Percentiles rank a stretch among this genome's conserved stretches.
Conservation (phyloP, 192 early-diverging fungal species). For the Podila horticola region DNA sequence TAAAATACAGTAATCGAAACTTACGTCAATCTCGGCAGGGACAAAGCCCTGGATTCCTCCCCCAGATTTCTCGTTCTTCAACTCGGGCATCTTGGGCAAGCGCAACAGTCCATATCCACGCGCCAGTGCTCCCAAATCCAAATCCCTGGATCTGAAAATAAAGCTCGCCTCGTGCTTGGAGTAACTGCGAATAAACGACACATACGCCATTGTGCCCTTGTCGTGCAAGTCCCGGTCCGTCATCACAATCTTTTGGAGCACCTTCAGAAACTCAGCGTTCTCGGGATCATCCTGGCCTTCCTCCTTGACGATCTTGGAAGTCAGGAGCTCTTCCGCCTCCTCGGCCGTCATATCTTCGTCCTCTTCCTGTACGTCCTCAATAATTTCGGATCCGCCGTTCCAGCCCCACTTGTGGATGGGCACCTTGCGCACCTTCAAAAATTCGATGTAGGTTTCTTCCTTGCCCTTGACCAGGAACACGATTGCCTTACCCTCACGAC, state of each 20-base stretch:
- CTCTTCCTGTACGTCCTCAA: slow-evolving; percentile 41
- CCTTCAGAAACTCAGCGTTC: slow-evolving; percentile 61
- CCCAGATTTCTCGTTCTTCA: slow-evolving; percentile 64
- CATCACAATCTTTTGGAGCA: slow-evolving; percentile 64
- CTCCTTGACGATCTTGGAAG: slow-evolving; percentile 25
- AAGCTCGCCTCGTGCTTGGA: slow-evolving; percentile 92
- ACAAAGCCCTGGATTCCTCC: slow-evolving; percentile 54
- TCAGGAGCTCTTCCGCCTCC: slow-evolving; percentile 18
- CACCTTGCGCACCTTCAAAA: slow-evolving; percentile 90
- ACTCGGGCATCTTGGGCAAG: slow-evolving; percentile 95
- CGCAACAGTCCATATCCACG: slow-evolving; percentile 82
- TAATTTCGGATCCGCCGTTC: slow-evolving; percentile 46
- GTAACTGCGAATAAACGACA: slow-evolving; percentile 91
- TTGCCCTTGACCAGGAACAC: slow-evolving; percentile 83
- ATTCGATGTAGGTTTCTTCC: slow-evolving; percentile 93
- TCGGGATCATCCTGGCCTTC: slow-evolving; percentile 54
- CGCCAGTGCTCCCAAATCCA: slow-evolving; percentile 83
- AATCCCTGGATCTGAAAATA: slow-evolving; percentile 89
- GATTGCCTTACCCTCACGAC: slow-evolving; percentile 84
- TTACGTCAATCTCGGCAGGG: slow-evolving; percentile 55
- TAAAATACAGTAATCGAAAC: slow-evolving; percentile 17
- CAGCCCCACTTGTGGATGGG: slow-evolving; percentile 73
- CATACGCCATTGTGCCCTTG: slow-evolving; percentile 85
- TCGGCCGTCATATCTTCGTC: slow-evolving; percentile 13
- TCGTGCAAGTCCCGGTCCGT: slow-evolving; percentile 86